Base-by-base conservation (phyloP, 441 rosid species). In the Biscutella laevigata region DNA sequence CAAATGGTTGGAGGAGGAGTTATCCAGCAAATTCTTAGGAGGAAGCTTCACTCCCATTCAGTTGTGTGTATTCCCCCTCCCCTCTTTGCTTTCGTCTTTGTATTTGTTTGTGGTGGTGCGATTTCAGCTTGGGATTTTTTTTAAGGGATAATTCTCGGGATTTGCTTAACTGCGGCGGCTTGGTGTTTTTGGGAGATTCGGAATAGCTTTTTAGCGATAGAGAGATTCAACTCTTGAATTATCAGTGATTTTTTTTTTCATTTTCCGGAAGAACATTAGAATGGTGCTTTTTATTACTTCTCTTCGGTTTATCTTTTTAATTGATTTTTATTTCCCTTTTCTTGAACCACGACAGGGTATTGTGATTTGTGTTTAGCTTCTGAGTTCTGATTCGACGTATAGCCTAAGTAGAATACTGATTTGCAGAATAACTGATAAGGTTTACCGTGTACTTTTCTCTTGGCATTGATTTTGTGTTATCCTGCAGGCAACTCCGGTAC, bases 1-100 rank as follows among this genome's bases (percentile, higher is more conserved):
- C 63, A 74, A 74, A 94, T 94, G 99, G 90, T 76, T 78, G 96
- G 97, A 69, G 86, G 88, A 76, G 86, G 86, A 63, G 58, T 83
- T 41, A 84, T 94, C 79, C 86, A 73, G 74, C 99, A 78, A 78
- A 90, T 88, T 65, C 76, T 94, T 53, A 77, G 87, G 76, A 77
- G 88, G 77, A 86, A 83, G 57, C 80, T 86, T 68, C 90, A 75
- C 62, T 76, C 81, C 48, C 80, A 76, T 37, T 70, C 83, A 35
- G 25, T 76, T 57, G 97, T 94, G 74, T 80, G 75, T 49, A 20
- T 42, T 45, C 12, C 39, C 37, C 34, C 34, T 13, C 11, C 53
- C 52, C 26, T 28, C 13, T 35, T 10, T 37, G 26, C 26, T 6
- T 30, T 2, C 8, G 0, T 30, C 15, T 7, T 33, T 3, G 9